These are phyloP conservation scores for Colletotrichum simmondsii DNA, from an alignment of 2,329 filamentous ascomycete genomes.

Conservation along the genomic window DNA sequence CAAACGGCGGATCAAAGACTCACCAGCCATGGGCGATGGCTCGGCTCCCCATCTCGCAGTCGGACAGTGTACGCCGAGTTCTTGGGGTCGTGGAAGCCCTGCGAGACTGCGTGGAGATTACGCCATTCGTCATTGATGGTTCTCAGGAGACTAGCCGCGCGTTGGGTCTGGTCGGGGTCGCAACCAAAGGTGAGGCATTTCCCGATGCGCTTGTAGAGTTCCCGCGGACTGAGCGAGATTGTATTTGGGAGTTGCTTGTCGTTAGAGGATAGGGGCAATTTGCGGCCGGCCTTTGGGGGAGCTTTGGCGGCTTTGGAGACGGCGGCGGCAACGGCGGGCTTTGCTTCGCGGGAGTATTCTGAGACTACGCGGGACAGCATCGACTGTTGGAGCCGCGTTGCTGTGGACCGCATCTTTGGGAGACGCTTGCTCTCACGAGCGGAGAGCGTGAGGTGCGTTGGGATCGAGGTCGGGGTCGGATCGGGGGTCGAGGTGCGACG, in stretches of 20 bases:
- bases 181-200: slow-evolving; percentile 37
- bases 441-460: no score
- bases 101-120: not conserved
- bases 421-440: not conserved
- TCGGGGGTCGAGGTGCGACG: no score
- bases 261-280: no score
- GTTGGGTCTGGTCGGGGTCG: slow-evolving; percentile 21
- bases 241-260: no score
- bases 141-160: slow-evolving; percentile 26
- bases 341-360: not conserved
- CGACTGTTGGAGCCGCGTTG: not conserved
- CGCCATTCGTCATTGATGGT: slow-evolving; percentile 15
- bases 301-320: no score
- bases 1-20: not conserved
- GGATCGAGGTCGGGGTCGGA: not conserved
- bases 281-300: no score
- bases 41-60: not conserved
- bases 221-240: no score
- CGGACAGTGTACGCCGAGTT: not conserved
- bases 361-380: not conserved
- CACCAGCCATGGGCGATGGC: not conserved
- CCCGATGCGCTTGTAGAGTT: slow-evolving; percentile 25
- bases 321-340: no score
- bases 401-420: not conserved
- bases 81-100: not conserved